phyloP scores from a whole-genome alignment of 75 land plant genomes.

The Pinus albicaulis region DNA sequence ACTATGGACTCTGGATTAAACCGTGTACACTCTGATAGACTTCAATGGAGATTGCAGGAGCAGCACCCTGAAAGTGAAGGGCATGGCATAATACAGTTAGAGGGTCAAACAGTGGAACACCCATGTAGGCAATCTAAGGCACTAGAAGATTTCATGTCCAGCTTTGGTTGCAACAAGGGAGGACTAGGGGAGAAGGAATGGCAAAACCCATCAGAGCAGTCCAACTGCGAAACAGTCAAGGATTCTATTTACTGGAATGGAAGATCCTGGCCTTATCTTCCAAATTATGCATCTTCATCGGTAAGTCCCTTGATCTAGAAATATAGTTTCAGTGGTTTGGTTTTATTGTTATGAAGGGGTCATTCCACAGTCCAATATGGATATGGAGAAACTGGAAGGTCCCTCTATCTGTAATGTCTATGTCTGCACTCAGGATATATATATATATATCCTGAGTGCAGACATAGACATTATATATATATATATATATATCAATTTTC shows the following conservation, averaged over 20 bases:
- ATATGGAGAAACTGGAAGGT: too few species aligned
- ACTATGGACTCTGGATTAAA: neutral
- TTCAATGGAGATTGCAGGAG: conserved; percentile 6
- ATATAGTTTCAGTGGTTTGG: neutral
- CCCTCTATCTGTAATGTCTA: too few species aligned
- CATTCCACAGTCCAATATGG: too few species aligned
- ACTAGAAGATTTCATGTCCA: too few species aligned
- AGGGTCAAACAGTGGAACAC: conserved; percentile 2
- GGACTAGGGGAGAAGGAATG: neutral
- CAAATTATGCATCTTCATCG: conserved; percentile 6
- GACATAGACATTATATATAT: too few species aligned
- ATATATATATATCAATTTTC: too few species aligned
- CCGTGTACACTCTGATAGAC: neutral
- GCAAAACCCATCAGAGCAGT: neutral
- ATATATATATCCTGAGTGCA: too few species aligned
- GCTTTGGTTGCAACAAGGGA: neutral
- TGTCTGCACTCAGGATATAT: too few species aligned
- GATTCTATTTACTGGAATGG: conserved; percentile 2
- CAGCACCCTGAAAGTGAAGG: neutral
- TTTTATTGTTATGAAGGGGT: too few species aligned
- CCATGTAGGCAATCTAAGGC: neutral
- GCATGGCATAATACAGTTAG: neutral
- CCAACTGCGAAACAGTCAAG: neutral
- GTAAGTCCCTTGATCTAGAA: conserved; percentile 7
- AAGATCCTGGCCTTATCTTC: neutral